phyloP scores from a whole-genome alignment of 83 land plant species.

The Picea engelmannii region DNA sequence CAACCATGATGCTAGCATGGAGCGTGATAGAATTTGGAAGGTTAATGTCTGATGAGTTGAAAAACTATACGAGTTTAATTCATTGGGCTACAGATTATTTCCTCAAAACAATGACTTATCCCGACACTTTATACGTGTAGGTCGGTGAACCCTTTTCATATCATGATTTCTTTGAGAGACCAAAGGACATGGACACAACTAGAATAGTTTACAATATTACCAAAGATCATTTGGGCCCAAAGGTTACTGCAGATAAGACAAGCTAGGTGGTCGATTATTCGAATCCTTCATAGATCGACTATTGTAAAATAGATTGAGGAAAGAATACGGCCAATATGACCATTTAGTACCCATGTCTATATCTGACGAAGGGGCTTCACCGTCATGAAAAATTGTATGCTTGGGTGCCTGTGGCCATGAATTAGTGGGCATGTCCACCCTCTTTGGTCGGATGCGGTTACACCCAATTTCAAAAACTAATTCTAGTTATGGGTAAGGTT shows the following conservation, averaged over 20 bases:
- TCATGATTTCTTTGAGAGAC: conserved; percentile 88
- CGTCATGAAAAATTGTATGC: too few species aligned
- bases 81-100: conserved; percentile 73
- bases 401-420: too few species aligned
- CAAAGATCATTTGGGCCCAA: conserved; percentile 63
- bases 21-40: conserved; percentile 52
- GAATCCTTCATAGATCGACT: too few species aligned
- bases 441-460: too few species aligned
- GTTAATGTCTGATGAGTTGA: conserved; percentile 37
- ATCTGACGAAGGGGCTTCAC: too few species aligned
- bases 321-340: too few species aligned
- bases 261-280: too few species aligned
- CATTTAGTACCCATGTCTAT: too few species aligned
- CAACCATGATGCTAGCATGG: conserved; percentile 72
- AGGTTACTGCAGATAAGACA: conserved; percentile 62
- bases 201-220: conserved; percentile 70
- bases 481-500: too few species aligned
- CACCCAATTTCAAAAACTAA: too few species aligned
- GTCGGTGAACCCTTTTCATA: conserved; percentile 67
- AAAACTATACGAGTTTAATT: conserved; percentile 40
- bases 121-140: conserved; percentile 35
- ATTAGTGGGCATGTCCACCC: too few species aligned
- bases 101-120: conserved; percentile 39
- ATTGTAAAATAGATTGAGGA: too few species aligned
- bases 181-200: conserved; percentile 90